Conservation (phyloP, 2,329 filamentous ascomycete genomes). For the Plectosphaerella sp. region DNA sequence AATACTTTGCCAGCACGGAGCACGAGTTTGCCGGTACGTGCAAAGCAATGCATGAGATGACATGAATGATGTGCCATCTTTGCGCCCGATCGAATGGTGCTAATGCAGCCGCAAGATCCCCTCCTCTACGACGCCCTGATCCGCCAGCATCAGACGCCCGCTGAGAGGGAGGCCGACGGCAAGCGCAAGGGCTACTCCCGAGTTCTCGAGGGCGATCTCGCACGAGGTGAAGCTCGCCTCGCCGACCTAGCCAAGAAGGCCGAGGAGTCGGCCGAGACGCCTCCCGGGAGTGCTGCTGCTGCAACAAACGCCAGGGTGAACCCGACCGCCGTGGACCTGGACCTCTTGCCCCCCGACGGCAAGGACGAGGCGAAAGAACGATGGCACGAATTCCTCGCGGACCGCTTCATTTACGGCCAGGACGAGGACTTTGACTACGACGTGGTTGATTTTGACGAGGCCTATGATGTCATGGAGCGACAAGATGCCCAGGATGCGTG, state of each 20-base stretch:
- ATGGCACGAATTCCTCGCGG: slow-evolving; percentile 69
- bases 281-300: not conserved
- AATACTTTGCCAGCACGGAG: slow-evolving; percentile 60
- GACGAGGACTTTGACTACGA: slow-evolving; percentile 78
- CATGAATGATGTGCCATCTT: not conserved
- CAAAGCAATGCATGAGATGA: too few relatives aligned
- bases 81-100: not conserved
- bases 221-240: slow-evolving; percentile 74
- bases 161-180: slow-evolving; percentile 70
- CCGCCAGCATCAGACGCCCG: slow-evolving; percentile 67
- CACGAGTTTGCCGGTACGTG: slow-evolving; percentile 49
- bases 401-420: slow-evolving; percentile 69
- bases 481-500: slow-evolving; percentile 68
- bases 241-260: slow-evolving; percentile 30
- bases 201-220: slow-evolving; percentile 71
- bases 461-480: slow-evolving; percentile 60
- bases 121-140: slow-evolving; percentile 78
- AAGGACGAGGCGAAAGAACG: slow-evolving; percentile 63
- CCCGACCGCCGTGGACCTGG: slow-evolving; percentile 2
- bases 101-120: slow-evolving; percentile 49
- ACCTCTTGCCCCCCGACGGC: slow-evolving; percentile 38
- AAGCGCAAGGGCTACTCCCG: slow-evolving; percentile 73
- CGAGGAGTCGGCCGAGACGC: not conserved
- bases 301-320: not conserved
- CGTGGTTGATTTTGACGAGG: slow-evolving; percentile 65